Evolutionary conservation across 805 yeast genomes (phyloP).

Genomic region (Metschnikowia amazonensis): DNA sequence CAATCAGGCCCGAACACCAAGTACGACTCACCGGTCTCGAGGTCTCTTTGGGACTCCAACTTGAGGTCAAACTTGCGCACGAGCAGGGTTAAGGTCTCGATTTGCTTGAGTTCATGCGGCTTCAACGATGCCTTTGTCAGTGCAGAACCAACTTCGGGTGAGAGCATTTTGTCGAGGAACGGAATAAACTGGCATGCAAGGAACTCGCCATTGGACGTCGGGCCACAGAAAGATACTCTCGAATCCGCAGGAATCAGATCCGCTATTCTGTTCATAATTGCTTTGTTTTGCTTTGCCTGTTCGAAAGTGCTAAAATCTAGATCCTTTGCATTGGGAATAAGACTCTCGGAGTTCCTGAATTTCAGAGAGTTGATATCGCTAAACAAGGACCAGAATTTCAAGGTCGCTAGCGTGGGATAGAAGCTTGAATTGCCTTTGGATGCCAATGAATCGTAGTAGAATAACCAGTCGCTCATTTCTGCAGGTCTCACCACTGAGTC

Average conservation of each 20-base stretch:
- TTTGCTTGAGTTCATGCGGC: slow-evolving; percentile 27
- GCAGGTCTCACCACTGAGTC: slow-evolving; percentile 57
- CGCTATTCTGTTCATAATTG: slow-evolving; percentile 29
- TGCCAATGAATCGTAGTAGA: slow-evolving; percentile 59
- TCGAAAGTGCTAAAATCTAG: slow-evolving; percentile 42
- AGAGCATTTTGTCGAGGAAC: slow-evolving; percentile 27
- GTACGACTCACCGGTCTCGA: slow-evolving; percentile 26
- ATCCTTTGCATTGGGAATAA: slow-evolving; percentile 31
- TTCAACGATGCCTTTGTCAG: slow-evolving; percentile 23
- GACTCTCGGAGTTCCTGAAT: slow-evolving; percentile 12
- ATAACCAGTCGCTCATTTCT: slow-evolving; percentile 69
- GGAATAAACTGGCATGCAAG: slow-evolving; percentile 34
- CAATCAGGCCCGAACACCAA: slow-evolving; percentile 34
- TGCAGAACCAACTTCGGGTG: slow-evolving; percentile 27
- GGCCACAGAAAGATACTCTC: slow-evolving; percentile 27
- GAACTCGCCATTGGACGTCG: slow-evolving; percentile 21
- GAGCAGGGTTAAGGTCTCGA: slow-evolving; percentile 37
- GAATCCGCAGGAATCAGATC: slow-evolving; percentile 28
- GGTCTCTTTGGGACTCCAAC: slow-evolving; percentile 36
- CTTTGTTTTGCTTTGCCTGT: slow-evolving; percentile 27
- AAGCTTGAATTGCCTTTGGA: slow-evolving; percentile 33
- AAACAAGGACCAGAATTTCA: slow-evolving; percentile 62
- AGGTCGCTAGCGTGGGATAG: slow-evolving; percentile 54
- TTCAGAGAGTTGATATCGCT: slow-evolving; percentile 48
- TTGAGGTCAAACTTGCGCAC: slow-evolving; percentile 38